Evolutionary conservation across 139 green algal genomes (phyloP), one percentile per base, ranked within the genome.

Genomic region (Chlorella sorokiniana): DNA sequence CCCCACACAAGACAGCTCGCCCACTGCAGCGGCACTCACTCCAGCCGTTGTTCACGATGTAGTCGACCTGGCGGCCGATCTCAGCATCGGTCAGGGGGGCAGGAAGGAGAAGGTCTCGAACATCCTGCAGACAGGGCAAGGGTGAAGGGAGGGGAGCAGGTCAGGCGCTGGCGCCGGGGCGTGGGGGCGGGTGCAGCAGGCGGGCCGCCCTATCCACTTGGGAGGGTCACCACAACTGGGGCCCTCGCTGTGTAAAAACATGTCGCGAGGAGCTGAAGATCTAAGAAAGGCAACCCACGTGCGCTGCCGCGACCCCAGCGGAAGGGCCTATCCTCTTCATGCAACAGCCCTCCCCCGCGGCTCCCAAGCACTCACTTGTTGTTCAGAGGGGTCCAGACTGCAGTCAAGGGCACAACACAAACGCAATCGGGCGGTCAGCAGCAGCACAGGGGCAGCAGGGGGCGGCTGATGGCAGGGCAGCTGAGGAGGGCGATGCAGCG

Each of bases 71-170:
- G 78, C 86, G 87, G 85, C 93, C 83, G 90, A 99, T 98, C 87
- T 96, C 88, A 64, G 94, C 91, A 67, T 95, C 84, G 83, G 89
- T 92, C 73, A 99, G 93, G 52, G 95, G 76, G 97, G 97, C 88
- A 99, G 95, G 96, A 94, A 99, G 69, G 95, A 98, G 88, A 99
- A 94, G 90, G 95, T 99, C 97, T 99, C 97, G 91, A 97, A 99
- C 84, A 95, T 93, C 93, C 92, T 97, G 88, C 78, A 86, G 65
- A 62, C 38, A 41, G 65, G 45, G 38, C 31, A 35, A 20, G 40
- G 64, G 54, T 20, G 48, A 52, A 35, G 59, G 33, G 1, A 38
- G 25, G 31, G 20, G 4, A 51, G 31, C 38, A 52, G 41, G 45
- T 27, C 71, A 31, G 44, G 44, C 25, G 20, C 27, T 40, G 72